phyloP scores from a whole-genome alignment of 176 grass and related monocot genomes.

The Ensete glaucum region DNA sequence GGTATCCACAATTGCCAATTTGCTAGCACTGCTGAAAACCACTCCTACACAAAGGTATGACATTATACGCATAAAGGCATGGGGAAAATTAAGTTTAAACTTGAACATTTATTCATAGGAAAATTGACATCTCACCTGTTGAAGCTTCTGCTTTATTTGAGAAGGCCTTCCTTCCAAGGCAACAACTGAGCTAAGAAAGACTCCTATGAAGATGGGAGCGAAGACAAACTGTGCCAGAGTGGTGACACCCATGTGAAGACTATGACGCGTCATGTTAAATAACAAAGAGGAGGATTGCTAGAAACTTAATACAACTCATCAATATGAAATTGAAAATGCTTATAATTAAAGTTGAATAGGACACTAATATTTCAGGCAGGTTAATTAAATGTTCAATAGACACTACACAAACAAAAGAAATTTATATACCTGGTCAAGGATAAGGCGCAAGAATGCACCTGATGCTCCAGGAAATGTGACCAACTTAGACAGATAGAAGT shows the following conservation, averaged over 20 bases:
- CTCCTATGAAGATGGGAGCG: slow-evolving; percentile 78
- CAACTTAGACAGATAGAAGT: slow-evolving; percentile 84
- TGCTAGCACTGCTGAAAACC: slow-evolving; percentile 60
- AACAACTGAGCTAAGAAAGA: slow-evolving; percentile 71
- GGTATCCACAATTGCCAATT: slow-evolving; percentile 99
- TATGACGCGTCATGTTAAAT: not conserved
- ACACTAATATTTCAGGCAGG: not conserved
- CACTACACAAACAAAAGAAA: not conserved
- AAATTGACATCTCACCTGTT: slow-evolving; percentile 47
- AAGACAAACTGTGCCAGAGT: slow-evolving; percentile 58
- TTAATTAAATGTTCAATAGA: not conserved
- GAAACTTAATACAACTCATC: not conserved
- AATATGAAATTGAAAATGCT: slow-evolving; percentile 14
- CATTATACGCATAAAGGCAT: too few species aligned
- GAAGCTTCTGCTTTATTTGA: slow-evolving; percentile 73
- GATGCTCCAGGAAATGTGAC: slow-evolving; percentile 49
- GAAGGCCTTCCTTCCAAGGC: slow-evolving; percentile 78
- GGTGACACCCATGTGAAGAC: not conserved
- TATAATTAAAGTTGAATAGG: not conserved
- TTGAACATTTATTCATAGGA: not conserved
- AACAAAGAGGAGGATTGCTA: not conserved
- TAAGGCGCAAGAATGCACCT: slow-evolving; percentile 60
- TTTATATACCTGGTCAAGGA: slow-evolving; percentile 68
- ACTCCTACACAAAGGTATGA: slow-evolving; percentile 38
- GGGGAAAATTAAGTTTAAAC: not conserved